Evolutionary conservation across 768 basidiomycete species (phyloP), one percentile per base, ranked within the genome.

Genomic region (Suillus americanus): DNA sequence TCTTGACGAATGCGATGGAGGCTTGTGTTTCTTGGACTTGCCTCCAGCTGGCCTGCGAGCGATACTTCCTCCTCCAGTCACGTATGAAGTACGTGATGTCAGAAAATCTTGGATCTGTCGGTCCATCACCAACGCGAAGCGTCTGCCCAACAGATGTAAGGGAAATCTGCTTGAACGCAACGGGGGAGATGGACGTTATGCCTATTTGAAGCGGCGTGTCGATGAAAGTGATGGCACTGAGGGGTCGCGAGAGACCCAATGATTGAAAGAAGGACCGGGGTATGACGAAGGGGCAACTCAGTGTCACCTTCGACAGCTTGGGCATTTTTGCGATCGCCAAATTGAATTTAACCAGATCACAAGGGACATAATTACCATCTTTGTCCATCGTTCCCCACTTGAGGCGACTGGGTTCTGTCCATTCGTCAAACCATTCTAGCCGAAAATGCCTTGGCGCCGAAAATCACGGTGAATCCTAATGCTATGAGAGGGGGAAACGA

Each of bases 121-220:
- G 73, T 50, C 77, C 76, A 61, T 77, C 76, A 4, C 76, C 76
- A 54, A 77, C 73, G 10, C 76, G 76, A 2, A 77, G 64, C 16
- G 70, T 74, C 60, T 77, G 77, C n/a, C 74, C 77, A 0, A 78
- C 77, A 30, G 77, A 71, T 5, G 68, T 69, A 45, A 77, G 69
- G 35, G 67, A 73, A n/a, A 77, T 61, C 10, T 70, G 70, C 3
- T 69, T 69, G 54, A 76, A 62, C 28, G 69, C 61, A 2, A 64
- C 66, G 33, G 75, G 70, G 62, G 60, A 77, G 57, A 76, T 72
- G 4, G 74, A 74, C 66, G 70, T 67, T 61, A 76, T 71, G 63
- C 74, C 76, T 30, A 76, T 77, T 66, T 78, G 75, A 67, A 77
- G 73, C 33, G 76, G 76, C 1, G 76, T 77, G 68, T 78, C 76